These are phyloP conservation scores for Brassica incana DNA, from an alignment of 345 rosid species.

Conservation along the genomic window DNA sequence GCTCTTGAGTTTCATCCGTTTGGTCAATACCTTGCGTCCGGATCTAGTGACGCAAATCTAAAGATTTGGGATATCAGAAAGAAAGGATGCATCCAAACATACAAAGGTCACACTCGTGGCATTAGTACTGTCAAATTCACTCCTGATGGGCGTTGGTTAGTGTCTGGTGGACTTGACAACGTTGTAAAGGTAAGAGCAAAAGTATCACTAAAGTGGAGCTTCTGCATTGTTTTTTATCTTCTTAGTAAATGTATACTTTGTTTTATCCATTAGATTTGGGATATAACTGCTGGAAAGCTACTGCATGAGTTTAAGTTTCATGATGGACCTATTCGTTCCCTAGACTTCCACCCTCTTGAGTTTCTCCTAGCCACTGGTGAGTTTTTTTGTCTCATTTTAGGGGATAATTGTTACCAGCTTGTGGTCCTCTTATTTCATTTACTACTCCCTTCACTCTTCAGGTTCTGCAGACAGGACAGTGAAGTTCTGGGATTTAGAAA, in stretches of 20 bases:
- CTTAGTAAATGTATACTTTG: not conserved
- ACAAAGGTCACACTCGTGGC: slow-evolving; percentile 85
- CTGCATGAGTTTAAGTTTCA: slow-evolving; percentile 92
- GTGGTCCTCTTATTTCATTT: slow-evolving; percentile 18
- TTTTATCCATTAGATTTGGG: slow-evolving; percentile 40
- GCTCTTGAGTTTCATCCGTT: slow-evolving; percentile 96
- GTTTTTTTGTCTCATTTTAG: not conserved
- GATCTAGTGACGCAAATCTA: slow-evolving; percentile 77
- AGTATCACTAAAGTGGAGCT: not conserved
- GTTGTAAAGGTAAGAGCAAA: slow-evolving; percentile 68
- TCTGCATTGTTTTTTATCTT: not conserved
- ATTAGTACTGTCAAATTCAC: slow-evolving; percentile 72
- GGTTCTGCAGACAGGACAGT: slow-evolving; percentile 97
- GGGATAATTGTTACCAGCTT: not conserved
- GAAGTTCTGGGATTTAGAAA: slow-evolving; percentile 98
- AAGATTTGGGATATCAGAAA: slow-evolving; percentile 97
- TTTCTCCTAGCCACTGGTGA: slow-evolving; percentile 94
- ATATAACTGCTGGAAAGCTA: slow-evolving; percentile 97
- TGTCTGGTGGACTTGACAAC: slow-evolving; percentile 94
- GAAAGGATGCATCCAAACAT: slow-evolving; percentile 92
- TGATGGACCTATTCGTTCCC: slow-evolving; percentile 78
- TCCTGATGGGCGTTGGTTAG: slow-evolving; percentile 99
- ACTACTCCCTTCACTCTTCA: slow-evolving; percentile 41
- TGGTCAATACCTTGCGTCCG: slow-evolving; percentile 94
- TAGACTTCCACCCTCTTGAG: slow-evolving; percentile 95